phyloP scores from a whole-genome alignment of 768 basidiomycete species.

The Rossbeevera mucosa region DNA sequence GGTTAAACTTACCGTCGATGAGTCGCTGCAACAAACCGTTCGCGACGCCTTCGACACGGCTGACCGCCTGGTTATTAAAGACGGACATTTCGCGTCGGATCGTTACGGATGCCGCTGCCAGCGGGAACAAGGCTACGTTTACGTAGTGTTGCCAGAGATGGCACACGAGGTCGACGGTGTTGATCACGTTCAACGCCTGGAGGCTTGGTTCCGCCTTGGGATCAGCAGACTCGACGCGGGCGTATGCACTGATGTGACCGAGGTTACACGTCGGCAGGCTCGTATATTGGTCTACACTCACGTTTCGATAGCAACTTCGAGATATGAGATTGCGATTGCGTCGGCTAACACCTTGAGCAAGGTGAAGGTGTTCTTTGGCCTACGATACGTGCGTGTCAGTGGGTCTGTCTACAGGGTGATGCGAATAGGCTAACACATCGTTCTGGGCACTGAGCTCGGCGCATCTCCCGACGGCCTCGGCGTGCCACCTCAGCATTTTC shows the following conservation, averaged over 20 bases:
- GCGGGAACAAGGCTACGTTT: slow-evolving; percentile 82
- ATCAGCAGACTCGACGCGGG: slow-evolving; percentile 70
- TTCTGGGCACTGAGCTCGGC: slow-evolving; percentile 79
- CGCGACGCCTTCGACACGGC: slow-evolving; percentile 76
- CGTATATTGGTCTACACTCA: slow-evolving; percentile 38
- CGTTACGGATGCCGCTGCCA: slow-evolving; percentile 82
- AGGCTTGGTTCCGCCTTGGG: slow-evolving; percentile 77
- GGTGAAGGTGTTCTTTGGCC: slow-evolving; percentile 84
- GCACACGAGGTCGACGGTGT: slow-evolving; percentile 77
- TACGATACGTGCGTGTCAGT: slow-evolving; percentile 30
- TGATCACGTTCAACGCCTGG: slow-evolving; percentile 59
- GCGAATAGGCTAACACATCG: slow-evolving; percentile 66
- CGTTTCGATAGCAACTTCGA: slow-evolving; percentile 93
- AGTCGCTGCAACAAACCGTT: slow-evolving; percentile 78
- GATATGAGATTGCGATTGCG: slow-evolving; percentile 73
- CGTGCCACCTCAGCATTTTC: slow-evolving; percentile 95
- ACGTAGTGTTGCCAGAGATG: slow-evolving; percentile 98
- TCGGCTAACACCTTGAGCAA: slow-evolving; percentile 84
- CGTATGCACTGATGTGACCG: slow-evolving; percentile 50
- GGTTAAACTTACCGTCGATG: slow-evolving; percentile 61
- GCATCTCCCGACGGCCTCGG: slow-evolving; percentile 91
- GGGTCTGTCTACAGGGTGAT: not conserved
- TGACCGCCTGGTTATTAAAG: slow-evolving; percentile 86
- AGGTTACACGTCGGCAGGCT: not conserved
- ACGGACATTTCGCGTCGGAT: slow-evolving; percentile 88